Percentiles rank a stretch among this genome's conserved stretches.
phyloP scores from a whole-genome alignment of 129 eudicot genomes.

The Dittrichia graveolens region DNA sequence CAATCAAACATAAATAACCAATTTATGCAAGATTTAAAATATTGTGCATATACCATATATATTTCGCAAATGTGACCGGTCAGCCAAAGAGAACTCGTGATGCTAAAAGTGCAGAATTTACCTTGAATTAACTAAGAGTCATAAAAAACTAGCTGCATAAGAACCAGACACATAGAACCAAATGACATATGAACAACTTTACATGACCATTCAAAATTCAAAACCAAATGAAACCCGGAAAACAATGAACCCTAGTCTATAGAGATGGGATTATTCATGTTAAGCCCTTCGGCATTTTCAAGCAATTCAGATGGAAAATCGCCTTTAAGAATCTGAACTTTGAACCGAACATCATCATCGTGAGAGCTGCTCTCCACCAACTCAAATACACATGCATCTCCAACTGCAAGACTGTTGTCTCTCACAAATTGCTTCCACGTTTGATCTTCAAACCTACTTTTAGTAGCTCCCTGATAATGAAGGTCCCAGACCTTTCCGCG shows the following conservation, averaged over 20 bases:
- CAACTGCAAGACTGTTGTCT: conserved; percentile 37
- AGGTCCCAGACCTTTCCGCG: conserved; percentile 36
- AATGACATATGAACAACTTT: conserved; percentile 21
- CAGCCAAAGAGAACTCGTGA: no score
- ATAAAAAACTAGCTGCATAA: not conserved
- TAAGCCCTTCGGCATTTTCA: conserved; percentile 6
- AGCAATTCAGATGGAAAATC: conserved; percentile 31
- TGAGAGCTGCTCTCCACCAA: conserved; percentile 11
- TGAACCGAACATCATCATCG: conserved; percentile 19
- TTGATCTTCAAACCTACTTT: conserved; percentile 11
- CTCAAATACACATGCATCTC: conserved; percentile 47
- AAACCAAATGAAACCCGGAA: not conserved
- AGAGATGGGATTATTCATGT: conserved; percentile 21
- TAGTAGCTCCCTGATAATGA: not conserved
- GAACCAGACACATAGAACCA: conserved; percentile 8
- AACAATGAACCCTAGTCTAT: conserved; percentile 20
- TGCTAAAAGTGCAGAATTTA: no score
- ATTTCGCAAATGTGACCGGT: no score
- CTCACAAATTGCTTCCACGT: conserved; percentile 34
- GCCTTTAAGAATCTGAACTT: conserved; percentile 38
- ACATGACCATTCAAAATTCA: conserved; percentile 2
- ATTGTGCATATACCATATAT: not conserved
- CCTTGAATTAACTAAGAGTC: not conserved
- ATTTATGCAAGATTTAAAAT: not conserved
- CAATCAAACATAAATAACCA: no score